Percentiles rank a stretch among this genome's conserved stretches.
phyloP scores from a whole-genome alignment of 2,329 filamentous ascomycete genomes.

The Colletotrichum scovillei region DNA sequence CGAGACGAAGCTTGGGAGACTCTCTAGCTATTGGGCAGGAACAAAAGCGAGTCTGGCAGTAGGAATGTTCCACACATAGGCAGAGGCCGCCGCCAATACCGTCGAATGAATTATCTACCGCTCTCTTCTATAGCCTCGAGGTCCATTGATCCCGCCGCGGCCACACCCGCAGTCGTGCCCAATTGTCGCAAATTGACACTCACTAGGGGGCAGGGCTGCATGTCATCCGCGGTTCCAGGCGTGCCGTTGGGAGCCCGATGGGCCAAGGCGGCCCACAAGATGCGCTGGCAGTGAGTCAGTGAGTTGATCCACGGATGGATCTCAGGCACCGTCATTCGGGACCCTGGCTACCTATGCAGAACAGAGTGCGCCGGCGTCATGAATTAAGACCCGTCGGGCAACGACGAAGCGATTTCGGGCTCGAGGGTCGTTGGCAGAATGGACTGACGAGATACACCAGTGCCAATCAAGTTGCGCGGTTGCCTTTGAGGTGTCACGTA shows the following conservation, averaged over 20 bases:
- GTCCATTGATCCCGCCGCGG: conserved; percentile 13
- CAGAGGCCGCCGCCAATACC: conserved; percentile 5
- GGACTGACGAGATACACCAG: background rate
- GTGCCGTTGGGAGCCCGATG: conserved; percentile 13
- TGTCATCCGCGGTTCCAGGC: conserved; percentile 23
- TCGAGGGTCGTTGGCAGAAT: background rate
- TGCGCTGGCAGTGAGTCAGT: conserved; percentile 35
- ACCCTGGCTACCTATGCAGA: conserved; percentile 6
- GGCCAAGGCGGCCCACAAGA: conserved; percentile 27
- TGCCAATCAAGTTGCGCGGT: conserved; percentile 25
- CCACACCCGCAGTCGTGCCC: conserved; percentile 19
- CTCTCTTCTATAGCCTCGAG: background rate
- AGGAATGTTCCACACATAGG: conserved; percentile 10
- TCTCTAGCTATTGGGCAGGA: conserved; percentile 3
- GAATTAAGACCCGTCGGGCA: conserved; percentile 5
- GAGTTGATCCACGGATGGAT: conserved; percentile 22
- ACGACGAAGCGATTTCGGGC: conserved; percentile 16
- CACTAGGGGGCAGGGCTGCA: conserved; percentile 23
- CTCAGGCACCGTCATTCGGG: conserved; percentile 27
- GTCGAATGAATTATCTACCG: conserved; percentile 15
- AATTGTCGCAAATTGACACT: background rate
- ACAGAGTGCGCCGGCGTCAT: background rate
- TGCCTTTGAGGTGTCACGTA: conserved; percentile 29
- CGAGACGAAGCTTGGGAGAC: background rate
- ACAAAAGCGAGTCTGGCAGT: background rate